Percentiles rank a stretch among this genome's conserved stretches.
These are phyloP conservation scores for Dacryopinax primogenitus DNA, from an alignment of 768 basidiomycete genomes.

Conservation along the genomic window DNA sequence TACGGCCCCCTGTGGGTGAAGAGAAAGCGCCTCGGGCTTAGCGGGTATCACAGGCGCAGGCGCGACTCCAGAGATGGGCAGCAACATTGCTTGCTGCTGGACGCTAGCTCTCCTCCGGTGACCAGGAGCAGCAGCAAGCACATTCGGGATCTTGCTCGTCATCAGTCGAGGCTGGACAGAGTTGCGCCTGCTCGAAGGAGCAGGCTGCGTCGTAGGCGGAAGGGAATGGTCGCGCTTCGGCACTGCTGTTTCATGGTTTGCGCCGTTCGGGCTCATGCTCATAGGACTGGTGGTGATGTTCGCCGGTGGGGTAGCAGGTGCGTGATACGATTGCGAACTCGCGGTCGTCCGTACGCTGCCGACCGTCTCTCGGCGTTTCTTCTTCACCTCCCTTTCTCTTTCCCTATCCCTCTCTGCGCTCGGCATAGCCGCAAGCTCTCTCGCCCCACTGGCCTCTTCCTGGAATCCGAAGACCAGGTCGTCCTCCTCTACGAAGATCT, in stretches of 20 bases:
- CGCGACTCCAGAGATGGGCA: neutral
- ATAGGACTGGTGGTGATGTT: too few relatives aligned
- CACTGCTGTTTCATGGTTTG: neutral
- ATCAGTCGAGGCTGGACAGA: neutral
- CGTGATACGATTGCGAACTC: neutral
- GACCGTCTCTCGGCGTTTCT: neutral
- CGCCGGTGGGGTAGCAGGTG: neutral
- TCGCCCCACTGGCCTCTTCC: neutral
- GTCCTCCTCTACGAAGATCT: conserved; percentile 15
- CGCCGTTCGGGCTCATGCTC: too few relatives aligned
- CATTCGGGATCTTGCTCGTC: neutral
- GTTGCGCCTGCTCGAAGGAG: neutral
- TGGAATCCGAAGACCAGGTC: neutral
- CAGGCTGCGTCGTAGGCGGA: neutral
- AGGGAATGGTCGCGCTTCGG: conserved; percentile 1
- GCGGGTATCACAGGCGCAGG: neutral
- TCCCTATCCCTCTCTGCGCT: neutral
- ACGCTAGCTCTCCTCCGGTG: neutral
- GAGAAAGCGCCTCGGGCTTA: neutral
- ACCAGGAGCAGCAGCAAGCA: neutral
- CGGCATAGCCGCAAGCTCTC: neutral
- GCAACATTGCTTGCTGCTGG: neutral
- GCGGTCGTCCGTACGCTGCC: neutral
- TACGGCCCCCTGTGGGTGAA: too few relatives aligned
- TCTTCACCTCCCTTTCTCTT: neutral